Evolutionary conservation across 257 asterid species (phyloP), one percentile per base, ranked within the genome.

Genomic region (Ilex asprella): DNA sequence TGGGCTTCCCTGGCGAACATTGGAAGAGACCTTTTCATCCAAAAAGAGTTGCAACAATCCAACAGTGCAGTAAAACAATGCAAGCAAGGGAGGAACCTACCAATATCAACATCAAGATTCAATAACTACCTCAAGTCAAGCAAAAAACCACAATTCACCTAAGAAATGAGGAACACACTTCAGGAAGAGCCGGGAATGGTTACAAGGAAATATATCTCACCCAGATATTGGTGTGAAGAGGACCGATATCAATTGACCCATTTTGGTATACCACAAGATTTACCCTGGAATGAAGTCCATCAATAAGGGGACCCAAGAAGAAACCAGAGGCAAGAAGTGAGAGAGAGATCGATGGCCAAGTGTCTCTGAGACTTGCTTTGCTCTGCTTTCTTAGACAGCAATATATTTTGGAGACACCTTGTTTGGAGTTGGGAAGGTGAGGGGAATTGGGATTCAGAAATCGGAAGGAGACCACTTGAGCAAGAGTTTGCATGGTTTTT

Each of bases 11-110:
- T 70, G 62, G 3, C 73, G 59, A 57, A 71, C 60, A 6, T 68
- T 16, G 3, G 71, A 44, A 16, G 77, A 65, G 32, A 67, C 31
- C 52, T 43, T 73, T 10, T 79, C 82, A 62, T 89, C 95, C 57
- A 89, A 61, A 30, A 68, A 39, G 14, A 82, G 77, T 49, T 82
- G 93, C 63, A 89, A 54, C 59, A 86, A 30, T 8, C 96, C 96
- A 15, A 81, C 81, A 5, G 71, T 73, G 79, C 81, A 77, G 70
- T 89, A 89, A 74, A 86, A 89, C 12, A 84, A 39, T 16, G 95
- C 95, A 29, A 89, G 92, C 64, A 86, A 64, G 39, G 93, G 96
- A 41, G 95, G 90, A 41, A 82, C 88, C 95, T 86, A 56, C 16
- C 21, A 46, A 2, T 11, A 46, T 46, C 31, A 60, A 21, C 1